Conservation (phyloP, 371 early-diverging fungal species). For the Nematocida sp. region DNA sequence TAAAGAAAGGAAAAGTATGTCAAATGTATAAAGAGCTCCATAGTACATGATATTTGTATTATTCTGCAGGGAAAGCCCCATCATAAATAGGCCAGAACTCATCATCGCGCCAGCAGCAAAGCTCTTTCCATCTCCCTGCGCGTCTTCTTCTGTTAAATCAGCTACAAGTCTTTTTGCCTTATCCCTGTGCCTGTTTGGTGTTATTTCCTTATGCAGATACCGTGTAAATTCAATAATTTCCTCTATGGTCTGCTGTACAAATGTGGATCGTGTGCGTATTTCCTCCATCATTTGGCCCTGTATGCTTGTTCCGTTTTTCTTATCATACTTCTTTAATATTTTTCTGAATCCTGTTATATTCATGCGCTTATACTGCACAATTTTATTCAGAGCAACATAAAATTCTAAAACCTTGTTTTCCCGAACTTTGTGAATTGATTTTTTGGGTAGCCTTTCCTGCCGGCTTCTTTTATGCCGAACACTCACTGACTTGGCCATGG, state of each 20-base stretch:
- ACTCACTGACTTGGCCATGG: conserved; percentile 8
- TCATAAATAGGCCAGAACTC: conserved; percentile 2
- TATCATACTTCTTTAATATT: conserved; percentile 65
- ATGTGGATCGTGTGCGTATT: conserved; percentile 44
- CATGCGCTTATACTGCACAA: conserved; percentile 65
- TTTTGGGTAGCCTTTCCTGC: conserved; percentile 23
- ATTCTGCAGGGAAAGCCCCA: neutral
- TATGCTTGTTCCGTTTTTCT: conserved; percentile 37
- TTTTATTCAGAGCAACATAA: conserved; percentile 62
- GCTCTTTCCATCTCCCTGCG: conserved; percentile 46
- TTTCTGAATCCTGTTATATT: conserved; percentile 66
- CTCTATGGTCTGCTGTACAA: conserved; percentile 55
- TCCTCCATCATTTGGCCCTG: conserved; percentile 28
- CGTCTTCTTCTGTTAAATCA: conserved; percentile 44
- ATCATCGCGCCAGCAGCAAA: conserved; percentile 37
- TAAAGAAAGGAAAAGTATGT: conserved; percentile 58
- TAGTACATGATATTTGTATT: neutral
- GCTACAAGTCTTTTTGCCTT: conserved; percentile 59
- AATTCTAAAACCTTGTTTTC: conserved; percentile 67
- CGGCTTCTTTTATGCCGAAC: conserved; percentile 2
- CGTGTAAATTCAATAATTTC: conserved; percentile 55
- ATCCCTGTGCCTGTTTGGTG: conserved; percentile 60
- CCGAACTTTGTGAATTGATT: conserved; percentile 23
- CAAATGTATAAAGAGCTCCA: conserved; percentile 17
- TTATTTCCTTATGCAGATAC: conserved; percentile 60